Percentiles rank a stretch among this genome's conserved stretches.
Conservation (phyloP, 75 land plant genomes). For the Picea sitchensis region DNA sequence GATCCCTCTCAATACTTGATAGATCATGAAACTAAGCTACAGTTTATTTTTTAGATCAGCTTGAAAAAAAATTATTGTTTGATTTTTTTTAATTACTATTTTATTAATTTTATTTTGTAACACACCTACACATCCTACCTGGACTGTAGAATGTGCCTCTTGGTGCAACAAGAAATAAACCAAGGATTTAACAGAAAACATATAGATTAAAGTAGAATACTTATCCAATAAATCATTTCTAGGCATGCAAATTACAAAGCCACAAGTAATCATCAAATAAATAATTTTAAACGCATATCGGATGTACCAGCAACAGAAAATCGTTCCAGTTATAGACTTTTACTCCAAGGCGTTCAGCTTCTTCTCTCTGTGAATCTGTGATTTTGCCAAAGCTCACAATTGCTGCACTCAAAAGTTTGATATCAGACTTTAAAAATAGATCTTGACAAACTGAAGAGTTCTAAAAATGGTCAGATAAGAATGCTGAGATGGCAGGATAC, state of each 20-base stretch:
- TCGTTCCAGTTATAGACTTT: conserved; percentile 79
- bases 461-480: not conserved
- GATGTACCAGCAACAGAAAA: conserved; percentile 73
- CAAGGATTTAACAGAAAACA: too few species aligned
- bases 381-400: conserved; percentile 90
- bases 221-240: not conserved
- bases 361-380: conserved; percentile 49
- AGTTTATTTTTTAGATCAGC: too few species aligned
- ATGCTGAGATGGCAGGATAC: not conserved
- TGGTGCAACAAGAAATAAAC: too few species aligned
- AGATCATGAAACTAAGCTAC: too few species aligned
- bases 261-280: conserved; percentile 7
- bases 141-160: too few species aligned
- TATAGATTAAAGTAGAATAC: too few species aligned
- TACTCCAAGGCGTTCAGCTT: conserved; percentile 47
- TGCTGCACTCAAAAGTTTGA: conserved; percentile 34
- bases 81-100: too few species aligned
- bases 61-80: too few species aligned
- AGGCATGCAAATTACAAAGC: not conserved
- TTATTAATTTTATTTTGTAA: too few species aligned
- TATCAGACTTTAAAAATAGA: conserved; percentile 7
- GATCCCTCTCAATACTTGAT: too few species aligned
- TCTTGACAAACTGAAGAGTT: not conserved
- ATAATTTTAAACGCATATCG: not conserved
- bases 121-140: too few species aligned